phyloP scores from a whole-genome alignment of 768 basidiomycete genomes.

The Boletus coccyginus region DNA sequence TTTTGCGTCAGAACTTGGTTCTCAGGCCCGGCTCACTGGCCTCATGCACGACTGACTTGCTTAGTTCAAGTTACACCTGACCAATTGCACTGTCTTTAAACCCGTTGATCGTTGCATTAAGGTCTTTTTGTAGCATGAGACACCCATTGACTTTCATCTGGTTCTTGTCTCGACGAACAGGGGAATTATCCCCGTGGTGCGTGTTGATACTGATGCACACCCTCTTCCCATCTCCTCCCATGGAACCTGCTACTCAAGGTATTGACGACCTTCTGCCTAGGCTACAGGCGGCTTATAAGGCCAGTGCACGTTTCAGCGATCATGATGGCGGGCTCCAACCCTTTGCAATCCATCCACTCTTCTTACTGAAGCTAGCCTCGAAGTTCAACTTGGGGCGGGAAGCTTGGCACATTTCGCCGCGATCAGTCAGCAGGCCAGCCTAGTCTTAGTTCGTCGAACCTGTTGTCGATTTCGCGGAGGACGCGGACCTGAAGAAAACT shows the following conservation, averaged over 20 bases:
- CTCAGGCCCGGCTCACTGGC: no score
- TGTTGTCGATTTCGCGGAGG: conserved; percentile 49
- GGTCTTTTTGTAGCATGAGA: conserved; percentile 49
- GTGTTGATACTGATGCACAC: conserved; percentile 48
- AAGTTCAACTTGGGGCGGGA: conserved; percentile 46
- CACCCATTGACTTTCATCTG: conserved; percentile 48
- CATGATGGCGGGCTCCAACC: conserved; percentile 48
- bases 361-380: conserved; percentile 41
- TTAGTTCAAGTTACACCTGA: not conserved
- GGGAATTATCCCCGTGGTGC: conserved; percentile 49
- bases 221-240: conserved; percentile 41
- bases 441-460: conserved; percentile 53
- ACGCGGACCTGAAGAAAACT: conserved; percentile 44
- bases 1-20: not conserved
- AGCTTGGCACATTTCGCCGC: conserved; percentile 47
- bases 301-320: conserved; percentile 51
- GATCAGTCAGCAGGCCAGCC: conserved; percentile 48
- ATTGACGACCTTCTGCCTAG: conserved; percentile 44
- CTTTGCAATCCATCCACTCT: conserved; percentile 42
- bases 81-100: not conserved
- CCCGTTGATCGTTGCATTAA: not conserved
- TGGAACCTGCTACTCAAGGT: conserved; percentile 50
- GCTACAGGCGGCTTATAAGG: conserved; percentile 41
- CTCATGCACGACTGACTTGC: no score
- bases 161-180: conserved; percentile 41